Base-by-base conservation (phyloP, 2,329 filamentous ascomycete species). In the Trichothecium roseum region DNA sequence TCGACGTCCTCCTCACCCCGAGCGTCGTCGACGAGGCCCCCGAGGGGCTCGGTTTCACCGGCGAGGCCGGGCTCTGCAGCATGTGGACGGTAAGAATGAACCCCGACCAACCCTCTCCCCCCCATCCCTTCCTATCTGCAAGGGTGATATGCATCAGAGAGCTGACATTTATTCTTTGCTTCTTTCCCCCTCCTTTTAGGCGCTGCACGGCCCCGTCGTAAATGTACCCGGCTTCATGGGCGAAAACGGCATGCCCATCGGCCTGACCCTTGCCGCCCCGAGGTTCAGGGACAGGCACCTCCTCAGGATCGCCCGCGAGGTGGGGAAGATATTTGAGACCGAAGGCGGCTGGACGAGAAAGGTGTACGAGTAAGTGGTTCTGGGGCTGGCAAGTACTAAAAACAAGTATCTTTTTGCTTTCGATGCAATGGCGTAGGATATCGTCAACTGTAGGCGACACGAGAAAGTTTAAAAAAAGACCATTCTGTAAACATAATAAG, bases 211-310 rank as follows among this genome's bases (percentile, higher is more conserved):
- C 1, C 78, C 78, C 0, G 72, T 75, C 0, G 53, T 81, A n/a
- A 81, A 81, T 40, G 51, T 82, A 0, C 75, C 76, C 0, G 77
- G 75, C 0, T 81, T 82, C 43, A 53, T 60, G 24, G 76, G 78
- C 17, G 34, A 41, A 2, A 48, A 52, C n/a, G 53, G 49, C 14
- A 59, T 82, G 62, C 78, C 78, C 0, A 63, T 82, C 27, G 78
- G 78, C 0, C 39, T 78, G 12, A 71, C 67, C 1, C 50, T 76
- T 1, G 64, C 75, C 0, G 62, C 62, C 1, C 56, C 63, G 2
- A 52, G 69, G 5, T 72, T 64, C 42, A 51, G 46, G 2, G 68
- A 74, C 45, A 50, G 57, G 28, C 56, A 63, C 34, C 53, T 71
- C 15, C 46, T 72, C 27, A 49, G 52, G 28, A 62, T 62, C 0